Base-by-base conservation (phyloP, 768 basidiomycete species). In the Russula sp. region DNA sequence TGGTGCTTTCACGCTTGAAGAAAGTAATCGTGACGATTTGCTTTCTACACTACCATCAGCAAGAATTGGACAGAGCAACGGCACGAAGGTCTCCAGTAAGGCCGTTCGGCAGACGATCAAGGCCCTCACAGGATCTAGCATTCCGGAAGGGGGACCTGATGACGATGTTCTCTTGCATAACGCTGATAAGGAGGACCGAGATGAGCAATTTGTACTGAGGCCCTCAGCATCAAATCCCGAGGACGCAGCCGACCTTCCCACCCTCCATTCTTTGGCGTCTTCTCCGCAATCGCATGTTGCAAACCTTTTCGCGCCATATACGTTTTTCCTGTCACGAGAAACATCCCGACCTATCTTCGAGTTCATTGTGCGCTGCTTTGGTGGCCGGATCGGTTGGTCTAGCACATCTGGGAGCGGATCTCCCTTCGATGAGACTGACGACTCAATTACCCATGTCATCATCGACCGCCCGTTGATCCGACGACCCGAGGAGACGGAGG, bases 321-420 rank as follows among this genome's bases (percentile, higher is more conserved):
- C 87, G 2, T 93, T 99, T 79, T 98, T 87, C 79, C 78, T 99
- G 51, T 98, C 96, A 8, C 84, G 96, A 67, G 96, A 98, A 76
- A 90, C 88, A 0, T 89, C 97, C 2, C 83, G 95, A 18, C 80
- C 89, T 18, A 87, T 97, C 62, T 94, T 98, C 76, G 97, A 98
- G 74, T 98, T 99, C 74, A 77, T 96, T 65, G 82, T 98, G 48
- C 88, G 93, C 20, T 87, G 91, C 14, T 94, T 94, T 73, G 96
- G 95, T 49, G 97, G 95, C 27, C 84, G 85, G 51, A 86, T 97
- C 68, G 92, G 96, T 48, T 97, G 94, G 94, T 85, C 91, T 44
- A 69, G 80, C 39, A 86, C 91, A 4, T 87, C 88, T 50, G 94
- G 93, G 37, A 79, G 82, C 61, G 92, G 92, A 22, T 94, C 93